phyloP scores from a whole-genome alignment of 768 basidiomycete genomes.

The Paxillus involutus region DNA sequence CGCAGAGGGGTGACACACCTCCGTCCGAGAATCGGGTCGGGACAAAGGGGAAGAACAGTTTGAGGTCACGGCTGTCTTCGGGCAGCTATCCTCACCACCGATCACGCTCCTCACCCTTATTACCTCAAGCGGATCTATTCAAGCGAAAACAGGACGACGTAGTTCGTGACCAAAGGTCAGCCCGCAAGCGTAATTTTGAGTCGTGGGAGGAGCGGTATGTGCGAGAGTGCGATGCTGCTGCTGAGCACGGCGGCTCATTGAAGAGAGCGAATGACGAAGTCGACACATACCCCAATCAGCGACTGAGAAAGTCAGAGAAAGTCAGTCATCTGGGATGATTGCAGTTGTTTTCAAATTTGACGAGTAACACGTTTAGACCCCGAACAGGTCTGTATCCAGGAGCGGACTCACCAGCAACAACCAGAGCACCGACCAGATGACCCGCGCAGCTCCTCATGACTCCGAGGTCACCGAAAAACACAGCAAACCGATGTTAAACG shows the following conservation, averaged over 20 bases:
- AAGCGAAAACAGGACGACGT: constrained; percentile 27
- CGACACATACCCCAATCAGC: constrained; percentile 27
- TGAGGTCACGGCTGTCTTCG: constrained; percentile 11
- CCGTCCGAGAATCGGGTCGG: constrained; percentile 23
- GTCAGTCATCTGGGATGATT: constrained; percentile 17
- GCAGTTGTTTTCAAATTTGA: constrained; percentile 7
- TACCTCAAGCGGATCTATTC: constrained; percentile 46
- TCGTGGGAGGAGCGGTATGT: constrained; percentile 14
- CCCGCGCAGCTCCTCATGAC: background rate
- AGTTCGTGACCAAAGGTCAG: constrained; percentile 22
- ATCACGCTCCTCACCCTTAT: constrained; percentile 36
- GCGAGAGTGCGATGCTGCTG: constrained; percentile 17
- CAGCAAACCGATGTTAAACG: constrained; percentile 7
- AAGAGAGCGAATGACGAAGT: constrained; percentile 27
- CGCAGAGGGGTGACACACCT: constrained; percentile 14
- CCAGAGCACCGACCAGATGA: constrained; percentile 5
- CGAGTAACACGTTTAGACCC: constrained; percentile 7
- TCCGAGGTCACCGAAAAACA: constrained; percentile 1
- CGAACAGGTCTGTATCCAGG: constrained; percentile 6
- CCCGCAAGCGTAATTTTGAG: constrained; percentile 23
- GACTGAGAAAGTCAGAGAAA: constrained; percentile 23
- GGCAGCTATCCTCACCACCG: constrained; percentile 17
- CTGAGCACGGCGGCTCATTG: constrained; percentile 17
- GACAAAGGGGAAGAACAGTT: constrained; percentile 19
- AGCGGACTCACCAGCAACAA: constrained; percentile 2